Evolutionary conservation across 2,329 filamentous ascomycete species (phyloP), one percentile per base, ranked within the genome.

Genomic region (Kalaharituber pfeilii): DNA sequence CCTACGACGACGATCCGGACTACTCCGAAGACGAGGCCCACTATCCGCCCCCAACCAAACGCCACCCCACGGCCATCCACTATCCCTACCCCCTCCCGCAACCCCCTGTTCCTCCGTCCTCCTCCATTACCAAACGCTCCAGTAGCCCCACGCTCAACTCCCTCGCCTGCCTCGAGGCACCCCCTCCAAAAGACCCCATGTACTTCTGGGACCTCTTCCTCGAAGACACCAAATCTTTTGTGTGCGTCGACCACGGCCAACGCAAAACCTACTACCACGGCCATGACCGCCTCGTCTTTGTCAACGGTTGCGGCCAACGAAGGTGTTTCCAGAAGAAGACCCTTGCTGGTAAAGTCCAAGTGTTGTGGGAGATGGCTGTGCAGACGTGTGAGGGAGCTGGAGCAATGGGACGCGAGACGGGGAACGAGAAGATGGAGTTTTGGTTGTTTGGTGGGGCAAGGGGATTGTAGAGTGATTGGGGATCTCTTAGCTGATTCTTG

Each of bases 171-270:
- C 24, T 47, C 13, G 18, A 47, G 11, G 18, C 15, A 13, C 42
- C 42, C 4, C 15, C 42, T 3, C 15, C 42, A 15, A 15, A 25
- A 15, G 15, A 15, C 42, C 42, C 42, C 18, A 22, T 22, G 18
- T 47, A 47, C 42, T 47, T 47, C 42, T 47, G n/a, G 18, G 42
- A 47, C 42, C 42, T 47, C 6, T 47, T 47, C 24, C 42, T 47
- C 42, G 42, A 47, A 25, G 42, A 47, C 42, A 25, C 25, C 5
- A 15, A 22, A 11, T 20, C 11, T 11, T 47, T 15, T 15, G 42
- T 18, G 22, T 47, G 42, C 15, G 25, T 47, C 22, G 42, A 47
- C 42, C 5, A 47, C 15, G 42, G 18, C 42, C 42, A 47, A 24
- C 42, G 42, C 22, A 47, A 47, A 4, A 22, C 15, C 13, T 47